Base-by-base conservation (phyloP, 129 eudicot species). In the Centella asiatica region DNA sequence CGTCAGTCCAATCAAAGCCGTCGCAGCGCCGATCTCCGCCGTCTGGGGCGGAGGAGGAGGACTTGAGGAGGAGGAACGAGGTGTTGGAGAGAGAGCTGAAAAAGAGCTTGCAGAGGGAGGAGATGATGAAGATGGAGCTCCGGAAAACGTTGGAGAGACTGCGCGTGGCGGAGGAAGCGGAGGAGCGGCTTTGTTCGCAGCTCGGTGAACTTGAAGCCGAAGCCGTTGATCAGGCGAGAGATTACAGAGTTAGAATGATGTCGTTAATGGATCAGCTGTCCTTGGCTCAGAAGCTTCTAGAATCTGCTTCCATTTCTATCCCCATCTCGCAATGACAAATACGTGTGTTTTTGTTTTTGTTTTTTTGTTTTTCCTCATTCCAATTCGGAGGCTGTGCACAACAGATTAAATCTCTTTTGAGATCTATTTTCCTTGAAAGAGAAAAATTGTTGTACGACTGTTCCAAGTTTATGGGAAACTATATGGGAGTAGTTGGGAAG, bases 201-300 rank as follows among this genome's bases (percentile, higher is more conserved):
- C 87, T 89, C 0, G 90, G 95, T 5, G 95, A 89, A 37, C 75
- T 82, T 2, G 97, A 89, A 61, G 97, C 87, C 0, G 97, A 89
- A 47, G 80, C 85, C 33, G 85, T 82, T 3, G 85, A 80, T 17
- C 88, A 85, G 55, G 90, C 88, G 7, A 80, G 86, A 0, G 73
- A 56, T 8, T 80, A 80, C 67, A 70, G 74, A 8, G 64, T 69
- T 0, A 80, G 72, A 17, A 6, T 85, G 2, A 0, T 69, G 31
- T 36, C 74, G 9, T 50, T 88, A 31, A 85, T 77, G 89, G 77
- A 80, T 4, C 86, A 78, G 55, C 95, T 85, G 3, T 64, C 76
- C 4, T 65, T 57, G 0, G 88, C 88, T 13, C 87, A 77, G 7
- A 72, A 62, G 64, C 81, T 77, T 27, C 75, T 77, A 27, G 73